These are phyloP conservation scores for Phytophthora vignae DNA, from an alignment of 352 stramenopile species.

Conservation along the genomic window DNA sequence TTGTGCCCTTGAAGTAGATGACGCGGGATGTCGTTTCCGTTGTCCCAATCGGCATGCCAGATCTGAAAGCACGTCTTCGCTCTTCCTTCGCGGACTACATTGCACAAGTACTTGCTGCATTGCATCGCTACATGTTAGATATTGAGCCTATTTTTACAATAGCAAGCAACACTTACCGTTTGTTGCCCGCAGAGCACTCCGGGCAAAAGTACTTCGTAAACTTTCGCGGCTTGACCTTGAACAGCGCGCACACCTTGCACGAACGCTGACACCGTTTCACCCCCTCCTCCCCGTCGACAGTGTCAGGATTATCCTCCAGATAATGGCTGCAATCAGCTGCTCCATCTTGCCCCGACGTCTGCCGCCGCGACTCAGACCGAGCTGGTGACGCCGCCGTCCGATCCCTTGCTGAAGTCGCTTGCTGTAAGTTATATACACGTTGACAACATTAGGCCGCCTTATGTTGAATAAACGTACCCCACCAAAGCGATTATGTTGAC, in stretches of 20 bases:
- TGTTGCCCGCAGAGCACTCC: background rate
- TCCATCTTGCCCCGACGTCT: no score
- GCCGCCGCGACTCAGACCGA: no score
- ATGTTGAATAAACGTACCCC: no score
- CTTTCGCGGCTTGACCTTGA: background rate
- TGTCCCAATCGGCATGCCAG: no score
- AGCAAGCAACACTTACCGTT: no score
- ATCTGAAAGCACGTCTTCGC: background rate
- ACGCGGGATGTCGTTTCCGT: background rate
- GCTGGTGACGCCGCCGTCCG: no score
- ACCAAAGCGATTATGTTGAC: no score
- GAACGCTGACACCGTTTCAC: background rate
- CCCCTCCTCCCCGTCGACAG: background rate
- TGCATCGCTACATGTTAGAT: background rate
- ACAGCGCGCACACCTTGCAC: background rate
- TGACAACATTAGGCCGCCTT: no score
- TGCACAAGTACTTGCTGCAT: background rate
- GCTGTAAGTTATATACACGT: no score
- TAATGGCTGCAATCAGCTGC: background rate
- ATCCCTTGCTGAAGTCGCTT: no score
- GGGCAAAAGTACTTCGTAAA: background rate
- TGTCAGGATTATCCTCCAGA: background rate
- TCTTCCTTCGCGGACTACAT: background rate
- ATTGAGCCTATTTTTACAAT: background rate
- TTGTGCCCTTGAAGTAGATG: background rate